Evolutionary conservation across 208 protist genomes (phyloP).

Genomic region (Wallacemonas rigidus): DNA sequence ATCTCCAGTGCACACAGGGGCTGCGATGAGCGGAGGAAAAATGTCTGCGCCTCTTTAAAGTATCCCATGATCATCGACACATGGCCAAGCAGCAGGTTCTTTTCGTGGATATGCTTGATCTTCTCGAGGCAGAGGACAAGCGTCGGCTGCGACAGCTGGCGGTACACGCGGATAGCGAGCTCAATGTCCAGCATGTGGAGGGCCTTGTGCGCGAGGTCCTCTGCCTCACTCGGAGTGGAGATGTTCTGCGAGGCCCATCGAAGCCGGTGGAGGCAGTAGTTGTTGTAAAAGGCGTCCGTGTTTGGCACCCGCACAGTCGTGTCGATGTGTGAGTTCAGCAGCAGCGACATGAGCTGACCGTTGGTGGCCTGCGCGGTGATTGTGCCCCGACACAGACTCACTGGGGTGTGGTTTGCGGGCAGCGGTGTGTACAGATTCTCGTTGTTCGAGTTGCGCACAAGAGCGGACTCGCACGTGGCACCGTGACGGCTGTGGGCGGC

Average conservation of each 20-base stretch:
- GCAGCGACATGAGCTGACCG: slow-evolving; percentile 67
- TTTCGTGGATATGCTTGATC: slow-evolving; percentile 93
- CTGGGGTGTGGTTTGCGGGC: slow-evolving; percentile 64
- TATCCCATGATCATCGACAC: slow-evolving; percentile 94
- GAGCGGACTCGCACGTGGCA: slow-evolving; percentile 79
- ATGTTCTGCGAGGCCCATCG: slow-evolving; percentile 89
- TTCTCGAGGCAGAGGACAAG: slow-evolving; percentile 94
- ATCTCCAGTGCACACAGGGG: slow-evolving; percentile 95
- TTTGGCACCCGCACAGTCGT: slow-evolving; percentile 50
- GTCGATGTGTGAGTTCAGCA: slow-evolving; percentile 78
- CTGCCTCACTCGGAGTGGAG: slow-evolving; percentile 70
- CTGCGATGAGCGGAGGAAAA: slow-evolving; percentile 91
- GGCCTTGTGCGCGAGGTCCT: slow-evolving; percentile 89
- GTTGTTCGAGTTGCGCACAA: slow-evolving; percentile 55
- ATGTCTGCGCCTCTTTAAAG: slow-evolving; percentile 93
- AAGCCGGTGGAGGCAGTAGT: slow-evolving; percentile 93
- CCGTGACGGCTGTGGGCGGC: slow-evolving; percentile 86
- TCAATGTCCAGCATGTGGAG: slow-evolving; percentile 94
- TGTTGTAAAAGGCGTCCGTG: slow-evolving; percentile 86
- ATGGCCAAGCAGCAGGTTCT: slow-evolving; percentile 94
- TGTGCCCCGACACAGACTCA: slow-evolving; percentile 79
- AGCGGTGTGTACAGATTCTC: slow-evolving; percentile 76
- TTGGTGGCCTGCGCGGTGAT: slow-evolving; percentile 77
- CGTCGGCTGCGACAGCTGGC: slow-evolving; percentile 90
- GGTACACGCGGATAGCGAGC: slow-evolving; percentile 93